phyloP scores from a whole-genome alignment of 1,284 basidiomycete species.

The Cryptococcus amylolentus region DNA sequence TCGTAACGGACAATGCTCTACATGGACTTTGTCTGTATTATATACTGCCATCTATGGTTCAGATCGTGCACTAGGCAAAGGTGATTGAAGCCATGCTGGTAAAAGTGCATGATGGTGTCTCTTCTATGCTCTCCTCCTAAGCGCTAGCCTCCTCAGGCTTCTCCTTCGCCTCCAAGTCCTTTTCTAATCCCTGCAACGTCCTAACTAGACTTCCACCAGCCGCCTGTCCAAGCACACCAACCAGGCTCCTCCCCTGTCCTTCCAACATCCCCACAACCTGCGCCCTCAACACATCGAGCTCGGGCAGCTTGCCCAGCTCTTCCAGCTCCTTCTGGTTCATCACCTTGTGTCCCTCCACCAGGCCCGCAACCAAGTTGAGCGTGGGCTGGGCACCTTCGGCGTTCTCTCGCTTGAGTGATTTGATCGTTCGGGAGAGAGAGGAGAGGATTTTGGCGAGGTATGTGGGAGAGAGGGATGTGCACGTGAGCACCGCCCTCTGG shows the following conservation, averaged over 20 bases:
- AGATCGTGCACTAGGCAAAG: too few species aligned
- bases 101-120: too few species aligned
- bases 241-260: conserved; percentile 35
- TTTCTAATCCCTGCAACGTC: conserved; percentile 48
- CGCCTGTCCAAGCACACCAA: conserved; percentile 43
- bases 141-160: conserved; percentile 1
- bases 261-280: conserved; percentile 51
- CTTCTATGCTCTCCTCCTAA: neutral
- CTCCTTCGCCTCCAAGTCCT: conserved; percentile 36
- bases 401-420: conserved; percentile 23
- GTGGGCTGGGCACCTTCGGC: conserved; percentile 32
- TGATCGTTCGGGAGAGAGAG: conserved; percentile 36
- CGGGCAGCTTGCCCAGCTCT: conserved; percentile 44
- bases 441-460: conserved; percentile 43
- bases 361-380: conserved; percentile 43
- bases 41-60: too few species aligned
- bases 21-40: too few species aligned
- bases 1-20: too few species aligned
- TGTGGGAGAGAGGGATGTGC: conserved; percentile 44
- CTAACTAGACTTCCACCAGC: conserved; percentile 47
- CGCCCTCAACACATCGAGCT: conserved; percentile 43
- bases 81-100: too few species aligned
- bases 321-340: conserved; percentile 31
- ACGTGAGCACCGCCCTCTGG: conserved; percentile 45
- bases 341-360: conserved; percentile 43